These are phyloP conservation scores for Colletotrichum sp. DNA, from an alignment of 2,329 filamentous ascomycete species.

Conservation along the genomic window DNA sequence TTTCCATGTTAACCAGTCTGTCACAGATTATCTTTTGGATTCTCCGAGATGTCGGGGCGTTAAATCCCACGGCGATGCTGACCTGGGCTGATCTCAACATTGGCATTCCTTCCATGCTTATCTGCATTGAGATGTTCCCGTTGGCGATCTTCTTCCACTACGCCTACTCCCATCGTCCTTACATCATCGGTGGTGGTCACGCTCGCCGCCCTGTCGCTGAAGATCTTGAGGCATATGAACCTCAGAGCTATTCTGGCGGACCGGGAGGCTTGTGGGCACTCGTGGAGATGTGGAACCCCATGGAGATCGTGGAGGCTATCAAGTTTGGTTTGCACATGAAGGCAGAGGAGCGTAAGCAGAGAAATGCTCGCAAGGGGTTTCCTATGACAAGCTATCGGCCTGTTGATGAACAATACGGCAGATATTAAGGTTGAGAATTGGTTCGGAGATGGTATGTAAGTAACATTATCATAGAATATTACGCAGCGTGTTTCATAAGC, in stretches of 20 bases:
- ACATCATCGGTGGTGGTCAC: constrained; percentile 20
- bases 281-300: constrained; percentile 8
- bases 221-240: constrained; percentile 7
- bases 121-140: constrained; percentile 29
- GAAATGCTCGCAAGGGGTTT: background rate
- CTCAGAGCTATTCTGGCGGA: constrained; percentile 26
- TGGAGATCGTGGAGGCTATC: constrained; percentile 8
- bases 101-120: constrained; percentile 26
- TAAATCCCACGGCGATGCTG: constrained; percentile 24
- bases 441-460: background rate
- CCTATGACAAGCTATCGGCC: background rate
- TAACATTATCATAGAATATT: background rate
- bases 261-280: constrained; percentile 21
- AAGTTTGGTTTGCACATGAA: constrained; percentile 10
- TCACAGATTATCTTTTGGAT: constrained; percentile 29
- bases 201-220: constrained; percentile 4
- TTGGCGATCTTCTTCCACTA: constrained; percentile 26
- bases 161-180: constrained; percentile 27
- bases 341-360: constrained; percentile 1
- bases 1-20: background rate
- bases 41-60: constrained; percentile 19
- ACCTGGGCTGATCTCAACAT: constrained; percentile 27
- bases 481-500: background rate
- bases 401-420: background rate
- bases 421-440: background rate